Percentiles rank a stretch among this genome's conserved stretches.
These are phyloP conservation scores for apple (Malus domestica) DNA, from an alignment of 306 rosid species.

Conservation along the genomic window ASM211411v1 NC_041805.1:4961501-4962000, in stretches of 20 bases:
- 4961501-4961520: neutral
- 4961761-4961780: neutral
- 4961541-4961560: constrained; percentile 55
- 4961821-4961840: constrained; percentile 23
- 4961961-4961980: constrained; percentile 7
- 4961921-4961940: neutral
- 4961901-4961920: neutral
- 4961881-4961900: neutral
- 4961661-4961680: constrained; percentile 22
- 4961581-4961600: constrained; percentile 12
- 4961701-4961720: constrained; percentile 44
- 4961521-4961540: constrained; percentile 3
- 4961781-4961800: neutral
- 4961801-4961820: constrained; percentile 7
- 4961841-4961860: neutral
- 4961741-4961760: constrained; percentile 12
- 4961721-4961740: constrained; percentile 17
- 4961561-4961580: constrained; percentile 27
- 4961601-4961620: constrained; percentile 8
- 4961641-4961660: constrained; percentile 35
- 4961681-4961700: constrained; percentile 68
- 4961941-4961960: constrained; percentile 42
- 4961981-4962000: constrained; percentile 59
- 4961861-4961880: neutral
- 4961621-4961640: constrained; percentile 10